Percentiles rank a stretch among this genome's conserved stretches.
phyloP scores from a whole-genome alignment of 106 monocot genomes.

The Allium fistulosum region DNA sequence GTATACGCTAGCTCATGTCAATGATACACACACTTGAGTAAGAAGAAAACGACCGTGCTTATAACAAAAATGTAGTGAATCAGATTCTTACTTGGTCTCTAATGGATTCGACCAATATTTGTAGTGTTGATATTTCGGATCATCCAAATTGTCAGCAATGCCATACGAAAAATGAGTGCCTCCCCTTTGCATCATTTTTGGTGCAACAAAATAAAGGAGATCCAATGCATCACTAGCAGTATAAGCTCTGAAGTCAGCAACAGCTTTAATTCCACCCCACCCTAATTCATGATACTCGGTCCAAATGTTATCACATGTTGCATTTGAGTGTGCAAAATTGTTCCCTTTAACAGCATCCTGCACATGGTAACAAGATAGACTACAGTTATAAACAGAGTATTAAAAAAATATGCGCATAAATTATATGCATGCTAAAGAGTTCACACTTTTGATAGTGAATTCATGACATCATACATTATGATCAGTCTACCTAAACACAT shows the following conservation, averaged over 20 bases:
- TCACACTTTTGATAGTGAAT: background rate
- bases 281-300: constrained; percentile 93
- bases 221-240: constrained; percentile 73
- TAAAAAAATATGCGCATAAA: background rate
- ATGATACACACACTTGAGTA: too few species aligned
- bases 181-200: constrained; percentile 98
- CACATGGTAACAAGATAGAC: background rate
- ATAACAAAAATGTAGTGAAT: background rate
- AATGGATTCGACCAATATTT: constrained; percentile 99
- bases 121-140: constrained; percentile 78
- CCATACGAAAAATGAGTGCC: constrained; percentile 94
- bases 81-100: constrained; percentile 72
- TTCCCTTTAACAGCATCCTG: constrained; percentile 82
- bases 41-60: background rate
- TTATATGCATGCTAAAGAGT: background rate
- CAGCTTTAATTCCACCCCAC: constrained; percentile 75
- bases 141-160: constrained; percentile 90
- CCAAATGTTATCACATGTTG: constrained; percentile 83
- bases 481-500: background rate
- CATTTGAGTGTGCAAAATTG: constrained; percentile 50
- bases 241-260: constrained; percentile 81
- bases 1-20: too few species aligned
- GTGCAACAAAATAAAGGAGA: constrained; percentile 93
- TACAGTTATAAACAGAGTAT: constrained; percentile 1
- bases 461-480: background rate